Conservation (phyloP, 257 asterid species). For the Buddleja alternifolia region DNA sequence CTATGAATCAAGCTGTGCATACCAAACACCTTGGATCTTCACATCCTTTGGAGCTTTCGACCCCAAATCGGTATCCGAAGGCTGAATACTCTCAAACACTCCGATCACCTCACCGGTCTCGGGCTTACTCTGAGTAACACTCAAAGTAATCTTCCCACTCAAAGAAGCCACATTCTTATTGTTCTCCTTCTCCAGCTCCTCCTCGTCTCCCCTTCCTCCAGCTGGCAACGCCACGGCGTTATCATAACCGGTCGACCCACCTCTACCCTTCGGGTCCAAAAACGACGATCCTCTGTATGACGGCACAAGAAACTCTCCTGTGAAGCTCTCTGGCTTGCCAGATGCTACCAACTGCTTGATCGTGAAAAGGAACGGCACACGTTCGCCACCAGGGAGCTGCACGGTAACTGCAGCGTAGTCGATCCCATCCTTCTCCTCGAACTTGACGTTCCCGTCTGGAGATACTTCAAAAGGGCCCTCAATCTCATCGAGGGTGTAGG, state of each 20-base stretch:
- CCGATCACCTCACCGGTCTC: constrained; percentile 97
- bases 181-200: constrained; percentile 90
- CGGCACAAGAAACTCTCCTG: constrained; percentile 86
- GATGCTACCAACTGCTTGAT: constrained; percentile 91
- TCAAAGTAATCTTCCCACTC: constrained; percentile 80
- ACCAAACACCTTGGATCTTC: constrained; percentile 95
- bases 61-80: constrained; percentile 96
- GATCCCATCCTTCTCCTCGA: constrained; percentile 94
- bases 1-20: constrained; percentile 85
- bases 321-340: constrained; percentile 75
- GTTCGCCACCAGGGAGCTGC: constrained; percentile 98
- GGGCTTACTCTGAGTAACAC: constrained; percentile 80
- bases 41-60: constrained; percentile 94
- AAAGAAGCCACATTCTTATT: constrained; percentile 71
- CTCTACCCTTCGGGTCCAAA: constrained; percentile 99
- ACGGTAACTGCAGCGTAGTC: constrained; percentile 98
- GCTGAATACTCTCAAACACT: constrained; percentile 94
- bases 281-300: constrained; percentile 97
- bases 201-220: constrained; percentile 99
- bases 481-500: constrained; percentile 96
- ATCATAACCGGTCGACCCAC: constrained; percentile 98
- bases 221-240: constrained; percentile 98
- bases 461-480: constrained; percentile 97
- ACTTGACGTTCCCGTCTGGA: constrained; percentile 73
- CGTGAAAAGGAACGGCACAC: constrained; percentile 96